phyloP scores from a whole-genome alignment of 176 grass and related monocot species.

The Dactylis glomerata region DNA sequence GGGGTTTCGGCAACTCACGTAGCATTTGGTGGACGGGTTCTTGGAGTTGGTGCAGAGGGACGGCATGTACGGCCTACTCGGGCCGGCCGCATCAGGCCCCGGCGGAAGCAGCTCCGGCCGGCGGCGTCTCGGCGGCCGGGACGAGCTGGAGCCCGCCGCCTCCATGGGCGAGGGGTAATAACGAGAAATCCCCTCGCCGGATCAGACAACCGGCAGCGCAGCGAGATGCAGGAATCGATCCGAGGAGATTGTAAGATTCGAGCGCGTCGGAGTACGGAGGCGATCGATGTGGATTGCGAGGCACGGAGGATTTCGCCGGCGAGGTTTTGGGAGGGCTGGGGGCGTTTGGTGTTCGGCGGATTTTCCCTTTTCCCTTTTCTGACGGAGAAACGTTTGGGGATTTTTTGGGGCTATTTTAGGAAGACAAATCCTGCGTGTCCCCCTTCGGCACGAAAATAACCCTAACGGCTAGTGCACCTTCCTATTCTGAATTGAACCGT shows the following conservation, averaged over 20 bases:
- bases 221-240: not conserved
- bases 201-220: slow-evolving; percentile 8
- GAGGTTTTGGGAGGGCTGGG: not conserved
- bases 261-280: not conserved
- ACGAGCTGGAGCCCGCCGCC: slow-evolving; percentile 13
- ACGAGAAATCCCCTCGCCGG: not conserved
- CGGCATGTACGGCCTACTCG: slow-evolving; percentile 17
- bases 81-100: not conserved
- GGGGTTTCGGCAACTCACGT: not conserved
- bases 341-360: not conserved
- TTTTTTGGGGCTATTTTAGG: not conserved
- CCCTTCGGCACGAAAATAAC: not conserved
- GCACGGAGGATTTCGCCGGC: slow-evolving; percentile 5
- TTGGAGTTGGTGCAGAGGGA: slow-evolving; percentile 15
- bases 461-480: slow-evolving; percentile 11
- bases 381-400: not conserved
- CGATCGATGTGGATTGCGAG: not conserved
- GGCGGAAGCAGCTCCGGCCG: not conserved
- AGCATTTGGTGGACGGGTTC: slow-evolving; percentile 29
- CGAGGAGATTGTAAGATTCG: not conserved
- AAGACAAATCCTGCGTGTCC: not conserved
- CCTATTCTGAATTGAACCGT: not conserved
- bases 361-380: not conserved
- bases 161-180: slow-evolving; percentile 7
- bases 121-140: not conserved